Evolutionary conservation across 768 basidiomycete species (phyloP), one percentile per base, ranked within the genome.

Genomic region (Dendrothele bispora): DNA sequence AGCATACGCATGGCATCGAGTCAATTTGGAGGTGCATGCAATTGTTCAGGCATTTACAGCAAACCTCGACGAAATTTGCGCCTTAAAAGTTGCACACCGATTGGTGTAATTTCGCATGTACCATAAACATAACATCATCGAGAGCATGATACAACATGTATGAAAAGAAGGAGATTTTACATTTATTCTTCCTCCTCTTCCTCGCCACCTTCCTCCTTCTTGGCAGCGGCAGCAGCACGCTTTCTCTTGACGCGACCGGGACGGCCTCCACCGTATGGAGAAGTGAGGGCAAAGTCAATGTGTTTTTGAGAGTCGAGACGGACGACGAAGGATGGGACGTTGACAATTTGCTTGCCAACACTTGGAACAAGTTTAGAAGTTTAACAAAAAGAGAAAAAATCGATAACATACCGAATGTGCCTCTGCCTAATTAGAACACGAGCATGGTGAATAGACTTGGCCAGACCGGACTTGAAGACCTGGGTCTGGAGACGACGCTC

Each of bases 221-320:
- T 91, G 55, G 87, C 91, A 53, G 92, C 95, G 36, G 91, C 91
- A 54, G 85, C 85, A 51, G 89, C 91, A 64, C 95, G 91, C 88
- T 97, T 98, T 71, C 95, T 86, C 91, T 98, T 98, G 67, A 95
- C 93, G 58, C 95, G 95, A 60, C 95, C 95, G 53, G 91, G 77
- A 52, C 89, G 86, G 58, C 89, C 95, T 62, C 95, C 95, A 66
- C 95, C 95, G 63, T 91, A 95, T 48, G 95, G 95, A 53, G 94
- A 97, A 50, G 88, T 95, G 59, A 95, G 85, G 37, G 95, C 88
- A 67, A 98, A 99, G 82, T 99, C 97, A 68, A 99, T 95, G 82
- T 99, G 97, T 67, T 98, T 98, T 82, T 98, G 95, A 52, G 93
- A 95, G 79, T 98, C 97, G 59, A 98, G 88, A 73, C 97, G 93